Conservation (phyloP, 225 moss, liverwort and hornwort genomes). For the Sphagnum contortum region DNA sequence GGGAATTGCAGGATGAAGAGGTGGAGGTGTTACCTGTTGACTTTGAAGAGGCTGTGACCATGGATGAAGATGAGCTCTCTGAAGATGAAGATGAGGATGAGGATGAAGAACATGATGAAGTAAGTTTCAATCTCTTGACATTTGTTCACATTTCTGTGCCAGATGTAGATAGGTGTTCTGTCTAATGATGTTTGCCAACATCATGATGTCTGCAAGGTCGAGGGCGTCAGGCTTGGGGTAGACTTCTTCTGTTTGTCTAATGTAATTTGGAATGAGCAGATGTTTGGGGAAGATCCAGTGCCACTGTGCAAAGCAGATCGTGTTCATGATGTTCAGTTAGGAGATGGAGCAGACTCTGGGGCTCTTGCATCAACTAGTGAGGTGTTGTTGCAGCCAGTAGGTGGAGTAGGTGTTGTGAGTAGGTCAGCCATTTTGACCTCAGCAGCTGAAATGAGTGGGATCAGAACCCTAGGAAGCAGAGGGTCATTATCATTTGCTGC, state of each 20-base stretch:
- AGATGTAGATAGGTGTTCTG: background rate
- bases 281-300: conserved; percentile 82
- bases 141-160: too few relatives aligned
- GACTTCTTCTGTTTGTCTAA: too few relatives aligned
- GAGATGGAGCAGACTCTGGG: conserved; percentile 64
- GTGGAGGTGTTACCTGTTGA: conserved; percentile 73
- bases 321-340: conserved; percentile 93
- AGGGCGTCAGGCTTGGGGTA: too few relatives aligned
- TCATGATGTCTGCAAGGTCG: too few relatives aligned
- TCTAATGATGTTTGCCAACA: too few relatives aligned
- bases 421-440: conserved; percentile 39
- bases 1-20: conserved; percentile 63
- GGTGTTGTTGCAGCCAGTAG: conserved; percentile 44
- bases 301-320: conserved; percentile 80
- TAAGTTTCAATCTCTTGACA: conserved; percentile 10
- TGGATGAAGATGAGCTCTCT: conserved; percentile 91
- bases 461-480: conserved; percentile 55
- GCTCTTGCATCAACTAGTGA: conserved; percentile 77
- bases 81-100: conserved; percentile 96
- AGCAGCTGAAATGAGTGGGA: conserved; percentile 47
- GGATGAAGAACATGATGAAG: conserved; percentile 87
- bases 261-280: conserved; percentile 26
- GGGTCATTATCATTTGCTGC: conserved; percentile 85
- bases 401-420: conserved; percentile 53
- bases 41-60: conserved; percentile 80